Percentiles rank a stretch among this genome's conserved stretches.
Evolutionary conservation across 2,329 filamentous ascomycete species (phyloP).

Genomic region (Microsporum audouinii): DNA sequence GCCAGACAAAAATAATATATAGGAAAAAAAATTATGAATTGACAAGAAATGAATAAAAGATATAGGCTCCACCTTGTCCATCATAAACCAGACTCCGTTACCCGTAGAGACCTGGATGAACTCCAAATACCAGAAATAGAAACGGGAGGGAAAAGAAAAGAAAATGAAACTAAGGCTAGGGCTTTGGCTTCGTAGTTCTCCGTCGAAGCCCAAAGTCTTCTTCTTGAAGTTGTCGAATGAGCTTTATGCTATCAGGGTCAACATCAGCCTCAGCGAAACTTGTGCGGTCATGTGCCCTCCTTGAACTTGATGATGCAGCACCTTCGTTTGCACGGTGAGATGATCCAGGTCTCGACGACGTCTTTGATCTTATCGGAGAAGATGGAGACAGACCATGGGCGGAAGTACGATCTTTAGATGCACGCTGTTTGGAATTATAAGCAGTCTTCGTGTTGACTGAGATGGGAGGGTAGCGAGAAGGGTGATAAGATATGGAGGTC

Average conservation of each 20-base stretch:
- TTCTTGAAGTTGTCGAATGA: slow-evolving; percentile 37
- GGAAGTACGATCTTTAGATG: slow-evolving; percentile 9
- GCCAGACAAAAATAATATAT: background rate
- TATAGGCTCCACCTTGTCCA: background rate
- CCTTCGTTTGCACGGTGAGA: slow-evolving; percentile 44
- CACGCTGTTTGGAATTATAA: background rate
- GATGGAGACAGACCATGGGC: slow-evolving; percentile 10
- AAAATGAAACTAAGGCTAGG: background rate
- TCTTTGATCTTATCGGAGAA: slow-evolving; percentile 20
- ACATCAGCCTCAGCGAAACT: slow-evolving; percentile 23
- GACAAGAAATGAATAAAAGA: background rate
- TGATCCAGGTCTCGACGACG: slow-evolving; percentile 25
- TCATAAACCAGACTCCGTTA: background rate
- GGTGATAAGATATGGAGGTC: slow-evolving; percentile 33
- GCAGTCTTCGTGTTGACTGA: slow-evolving; percentile 7
- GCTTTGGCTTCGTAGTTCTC: slow-evolving; percentile 1
- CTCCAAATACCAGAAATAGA: background rate
- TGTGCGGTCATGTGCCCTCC: slow-evolving; percentile 19
- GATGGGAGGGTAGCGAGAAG: slow-evolving; percentile 34
- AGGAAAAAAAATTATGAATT: background rate
- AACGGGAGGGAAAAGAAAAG: background rate
- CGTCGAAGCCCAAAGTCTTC: slow-evolving; percentile 34
- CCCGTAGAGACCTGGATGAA: background rate
- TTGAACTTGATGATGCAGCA: slow-evolving; percentile 13
- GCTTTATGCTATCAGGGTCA: slow-evolving; percentile 33